phyloP scores from a whole-genome alignment of 1,139 yeast genomes.

The Debaryomyces udenii region DNA sequence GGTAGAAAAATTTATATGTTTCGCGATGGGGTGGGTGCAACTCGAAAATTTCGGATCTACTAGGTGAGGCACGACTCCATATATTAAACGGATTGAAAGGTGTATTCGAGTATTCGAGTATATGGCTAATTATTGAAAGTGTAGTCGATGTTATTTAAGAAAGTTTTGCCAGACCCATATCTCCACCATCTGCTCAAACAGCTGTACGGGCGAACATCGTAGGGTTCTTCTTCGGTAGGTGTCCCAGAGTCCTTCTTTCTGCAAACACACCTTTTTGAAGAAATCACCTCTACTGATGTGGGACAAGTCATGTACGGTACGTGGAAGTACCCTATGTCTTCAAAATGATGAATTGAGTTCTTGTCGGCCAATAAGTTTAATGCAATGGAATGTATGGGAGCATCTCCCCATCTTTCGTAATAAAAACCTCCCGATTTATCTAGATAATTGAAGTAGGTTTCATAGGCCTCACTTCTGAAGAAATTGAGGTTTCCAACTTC shows the following conservation, averaged over 20 bases:
- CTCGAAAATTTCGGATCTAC: slow-evolving; percentile 2
- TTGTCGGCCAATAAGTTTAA: slow-evolving; percentile 67
- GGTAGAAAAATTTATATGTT: slow-evolving; percentile 13
- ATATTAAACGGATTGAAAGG: slow-evolving; percentile 11
- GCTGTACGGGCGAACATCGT: slow-evolving; percentile 66
- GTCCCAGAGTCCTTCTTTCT: slow-evolving; percentile 38
- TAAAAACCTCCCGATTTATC: slow-evolving; percentile 83
- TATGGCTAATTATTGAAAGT: slow-evolving; percentile 12
- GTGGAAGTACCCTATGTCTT: slow-evolving; percentile 87
- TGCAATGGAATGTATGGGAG: slow-evolving; percentile 91
- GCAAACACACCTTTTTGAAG: slow-evolving; percentile 74
- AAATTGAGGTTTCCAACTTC: slow-evolving; percentile 84
- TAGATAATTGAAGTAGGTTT: slow-evolving; percentile 67
- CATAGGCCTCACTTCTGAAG: slow-evolving; percentile 72
- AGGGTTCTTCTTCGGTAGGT: slow-evolving; percentile 38
- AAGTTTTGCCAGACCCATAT: slow-evolving; percentile 59
- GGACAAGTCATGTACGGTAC: slow-evolving; percentile 87
- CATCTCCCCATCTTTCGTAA: slow-evolving; percentile 98
- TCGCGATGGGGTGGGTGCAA: slow-evolving; percentile 14
- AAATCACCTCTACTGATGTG: slow-evolving; percentile 46
- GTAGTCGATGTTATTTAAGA: slow-evolving; percentile 43
- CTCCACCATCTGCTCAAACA: slow-evolving; percentile 90
- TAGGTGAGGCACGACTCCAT: slow-evolving; percentile 7
- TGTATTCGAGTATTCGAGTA: background rate
- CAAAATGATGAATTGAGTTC: slow-evolving; percentile 79